phyloP scores from a whole-genome alignment of 2,329 filamentous ascomycete species.

The Ophiocordyceps camponoti-saundersi region DNA sequence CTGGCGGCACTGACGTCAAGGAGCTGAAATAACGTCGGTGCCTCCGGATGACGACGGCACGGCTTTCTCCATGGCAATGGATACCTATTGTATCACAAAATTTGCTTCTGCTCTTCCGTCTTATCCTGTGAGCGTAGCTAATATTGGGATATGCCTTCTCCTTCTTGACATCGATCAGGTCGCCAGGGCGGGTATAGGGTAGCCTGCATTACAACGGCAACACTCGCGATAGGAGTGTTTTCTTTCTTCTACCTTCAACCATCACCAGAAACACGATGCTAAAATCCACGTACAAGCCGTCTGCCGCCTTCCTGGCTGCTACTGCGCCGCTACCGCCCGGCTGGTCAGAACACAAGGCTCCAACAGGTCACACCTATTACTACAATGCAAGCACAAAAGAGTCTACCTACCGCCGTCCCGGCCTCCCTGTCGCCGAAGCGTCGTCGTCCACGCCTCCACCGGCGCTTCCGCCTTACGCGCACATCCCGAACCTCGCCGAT shows the following conservation, averaged over 20 bases:
- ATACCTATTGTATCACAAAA: too few relatives aligned
- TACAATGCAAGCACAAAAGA: constrained; percentile 69
- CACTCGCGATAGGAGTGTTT: too few relatives aligned
- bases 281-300: constrained; percentile 58
- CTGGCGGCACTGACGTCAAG: not conserved
- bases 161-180: too few relatives aligned
- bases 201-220: too few relatives aligned
- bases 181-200: too few relatives aligned
- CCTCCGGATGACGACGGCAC: not conserved
- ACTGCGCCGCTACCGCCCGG: constrained; percentile 52
- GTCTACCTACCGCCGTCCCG: constrained; percentile 75
- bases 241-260: not conserved
- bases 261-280: constrained; percentile 34
- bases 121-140: too few relatives aligned
- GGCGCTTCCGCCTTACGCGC: constrained; percentile 11
- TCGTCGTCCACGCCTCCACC: constrained; percentile 14
- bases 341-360: constrained; percentile 89
- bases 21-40: not conserved
- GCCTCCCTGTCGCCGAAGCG: constrained; percentile 9
- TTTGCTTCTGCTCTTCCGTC: too few relatives aligned
- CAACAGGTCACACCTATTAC: constrained; percentile 75
- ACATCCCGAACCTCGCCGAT: constrained; percentile 27
- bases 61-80: too few relatives aligned
- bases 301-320: constrained; percentile 16
- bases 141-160: too few relatives aligned